A percentile compares a stretch with the other conserved stretches of the same genome.
These are phyloP conservation scores for Auricularia heimuer DNA, from an alignment of 768 basidiomycete species.

Conservation along the genomic window DNA sequence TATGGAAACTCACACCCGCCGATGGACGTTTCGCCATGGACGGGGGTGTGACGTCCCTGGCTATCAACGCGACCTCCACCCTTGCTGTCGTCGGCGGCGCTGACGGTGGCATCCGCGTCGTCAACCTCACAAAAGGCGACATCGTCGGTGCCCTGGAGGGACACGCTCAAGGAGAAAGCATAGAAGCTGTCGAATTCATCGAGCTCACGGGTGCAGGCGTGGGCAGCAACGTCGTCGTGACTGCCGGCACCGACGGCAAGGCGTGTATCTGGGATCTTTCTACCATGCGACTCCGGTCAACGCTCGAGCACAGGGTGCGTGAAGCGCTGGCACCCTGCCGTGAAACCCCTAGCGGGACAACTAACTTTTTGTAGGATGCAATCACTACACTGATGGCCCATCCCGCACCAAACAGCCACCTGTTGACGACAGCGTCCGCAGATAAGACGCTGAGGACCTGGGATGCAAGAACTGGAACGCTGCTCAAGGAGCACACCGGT, in stretches of 20 bases:
- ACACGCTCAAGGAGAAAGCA: constrained; percentile 78
- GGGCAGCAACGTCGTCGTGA: constrained; percentile 52
- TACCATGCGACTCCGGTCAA: constrained; percentile 75
- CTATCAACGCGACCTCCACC: constrained; percentile 75
- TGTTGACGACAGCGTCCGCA: constrained; percentile 78
- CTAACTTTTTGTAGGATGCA: constrained; percentile 54
- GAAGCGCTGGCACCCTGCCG: background rate
- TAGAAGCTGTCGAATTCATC: constrained; percentile 79
- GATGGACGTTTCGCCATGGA: constrained; percentile 71
- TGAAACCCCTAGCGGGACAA: background rate
- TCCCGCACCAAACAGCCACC: constrained; percentile 62
- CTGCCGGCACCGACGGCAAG: constrained; percentile 89
- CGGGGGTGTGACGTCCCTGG: constrained; percentile 73
- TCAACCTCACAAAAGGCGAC: constrained; percentile 81
- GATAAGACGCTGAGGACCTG: constrained; percentile 84
- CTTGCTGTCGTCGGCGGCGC: constrained; percentile 87
- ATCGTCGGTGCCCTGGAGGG: constrained; percentile 69
- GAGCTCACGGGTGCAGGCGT: constrained; percentile 53
- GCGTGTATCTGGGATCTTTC: constrained; percentile 90
- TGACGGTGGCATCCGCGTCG: constrained; percentile 73
- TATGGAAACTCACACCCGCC: constrained; percentile 67
- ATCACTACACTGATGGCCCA: constrained; percentile 72
- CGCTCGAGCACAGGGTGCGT: constrained; percentile 70
- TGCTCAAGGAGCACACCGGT: constrained; percentile 73
- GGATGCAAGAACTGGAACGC: constrained; percentile 79